Conservation (phyloP, 225 moss, liverwort and hornwort genomes). For the Pleurozium schreberi region DNA sequence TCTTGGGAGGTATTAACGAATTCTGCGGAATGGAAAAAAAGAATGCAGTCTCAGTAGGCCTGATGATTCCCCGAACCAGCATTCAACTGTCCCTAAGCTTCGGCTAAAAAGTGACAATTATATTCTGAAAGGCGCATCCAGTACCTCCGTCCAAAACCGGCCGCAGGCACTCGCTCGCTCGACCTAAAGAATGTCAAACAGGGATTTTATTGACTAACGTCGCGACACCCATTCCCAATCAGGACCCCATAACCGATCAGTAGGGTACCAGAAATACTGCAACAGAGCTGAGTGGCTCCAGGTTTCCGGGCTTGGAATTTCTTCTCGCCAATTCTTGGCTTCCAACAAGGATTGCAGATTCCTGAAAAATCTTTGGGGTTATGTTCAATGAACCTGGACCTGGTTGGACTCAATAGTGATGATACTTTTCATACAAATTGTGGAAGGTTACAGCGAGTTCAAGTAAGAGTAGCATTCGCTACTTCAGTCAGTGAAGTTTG, state of each 20-base stretch:
- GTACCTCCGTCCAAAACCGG: not conserved
- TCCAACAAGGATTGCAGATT: not conserved
- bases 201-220: not conserved
- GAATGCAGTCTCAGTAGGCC: not conserved
- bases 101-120: not conserved
- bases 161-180: not conserved
- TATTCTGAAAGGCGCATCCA: not conserved
- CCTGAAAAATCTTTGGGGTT: not conserved
- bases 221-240: not conserved
- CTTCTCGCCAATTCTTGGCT: not conserved
- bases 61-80: not conserved
- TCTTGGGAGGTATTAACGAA: constrained; percentile 22
- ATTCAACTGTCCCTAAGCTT: not conserved
- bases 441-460: not conserved
- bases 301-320: not conserved
- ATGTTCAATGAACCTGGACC: not conserved
- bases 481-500: no score
- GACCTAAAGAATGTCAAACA: not conserved
- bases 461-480: not conserved
- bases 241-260: not conserved
- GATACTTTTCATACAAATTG: not conserved
- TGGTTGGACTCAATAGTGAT: not conserved
- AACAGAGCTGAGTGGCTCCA: not conserved
- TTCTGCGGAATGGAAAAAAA: constrained; percentile 12
- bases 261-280: not conserved